phyloP scores from a whole-genome alignment of 1,139 yeast species.

The Chernovozyma aurita region DNA sequence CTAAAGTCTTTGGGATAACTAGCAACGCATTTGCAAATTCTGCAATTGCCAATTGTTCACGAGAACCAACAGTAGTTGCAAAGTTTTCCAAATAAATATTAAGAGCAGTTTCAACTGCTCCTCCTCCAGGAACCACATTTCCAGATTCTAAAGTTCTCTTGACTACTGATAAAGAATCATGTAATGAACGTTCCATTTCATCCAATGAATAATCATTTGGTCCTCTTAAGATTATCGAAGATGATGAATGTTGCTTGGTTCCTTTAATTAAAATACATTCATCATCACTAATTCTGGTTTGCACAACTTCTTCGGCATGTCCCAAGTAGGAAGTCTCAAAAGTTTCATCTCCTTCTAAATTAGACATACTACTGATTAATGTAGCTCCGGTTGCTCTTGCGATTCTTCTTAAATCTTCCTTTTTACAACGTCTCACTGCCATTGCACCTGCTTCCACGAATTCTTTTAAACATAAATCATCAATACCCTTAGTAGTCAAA shows the following conservation, averaged over 20 bases:
- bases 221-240: slow-evolving; percentile 91
- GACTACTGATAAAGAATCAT: slow-evolving; percentile 91
- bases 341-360: slow-evolving; percentile 96
- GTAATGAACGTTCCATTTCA: slow-evolving; percentile 97
- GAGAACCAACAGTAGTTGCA: slow-evolving; percentile 95
- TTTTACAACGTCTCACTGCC: slow-evolving; percentile 98
- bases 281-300: slow-evolving; percentile 90
- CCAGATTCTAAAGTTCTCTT: slow-evolving; percentile 96
- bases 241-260: slow-evolving; percentile 87
- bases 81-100: slow-evolving; percentile 93
- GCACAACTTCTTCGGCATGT: slow-evolving; percentile 86
- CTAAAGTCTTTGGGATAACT: slow-evolving; percentile 93
- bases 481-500: slow-evolving; percentile 96
- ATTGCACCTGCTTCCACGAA: slow-evolving; percentile 94
- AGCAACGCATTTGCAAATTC: slow-evolving; percentile 91
- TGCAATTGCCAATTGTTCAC: slow-evolving; percentile 97
- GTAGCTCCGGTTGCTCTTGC: slow-evolving; percentile 99
- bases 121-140: slow-evolving; percentile 96
- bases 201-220: slow-evolving; percentile 94
- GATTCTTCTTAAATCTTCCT: slow-evolving; percentile 93
- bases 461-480: slow-evolving; percentile 91
- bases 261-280: slow-evolving; percentile 95
- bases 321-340: slow-evolving; percentile 88
- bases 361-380: slow-evolving; percentile 78
- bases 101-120: slow-evolving; percentile 95